Evolutionary conservation across 2,329 filamentous ascomycete species (phyloP).

Genomic region (Endocalyx cinctus): DNA sequence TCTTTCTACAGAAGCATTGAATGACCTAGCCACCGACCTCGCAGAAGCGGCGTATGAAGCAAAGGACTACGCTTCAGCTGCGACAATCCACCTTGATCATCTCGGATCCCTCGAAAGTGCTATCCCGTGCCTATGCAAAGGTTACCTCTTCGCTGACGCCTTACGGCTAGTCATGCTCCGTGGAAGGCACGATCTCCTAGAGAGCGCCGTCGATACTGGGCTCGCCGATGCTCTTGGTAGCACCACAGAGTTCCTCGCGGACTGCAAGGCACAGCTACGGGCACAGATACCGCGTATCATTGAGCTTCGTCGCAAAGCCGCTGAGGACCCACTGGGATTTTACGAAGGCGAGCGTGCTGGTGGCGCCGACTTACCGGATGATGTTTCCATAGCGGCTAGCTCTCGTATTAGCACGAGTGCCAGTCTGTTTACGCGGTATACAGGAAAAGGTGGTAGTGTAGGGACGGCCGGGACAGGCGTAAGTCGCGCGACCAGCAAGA

Average conservation of each 20-base stretch:
- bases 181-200: slow-evolving; percentile 57
- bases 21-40: slow-evolving; percentile 66
- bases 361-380: slow-evolving; percentile 75
- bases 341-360: slow-evolving; percentile 70
- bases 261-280: slow-evolving; percentile 80
- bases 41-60: slow-evolving; percentile 76
- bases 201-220: slow-evolving; percentile 66
- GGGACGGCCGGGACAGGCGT: slow-evolving; percentile 70
- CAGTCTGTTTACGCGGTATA: slow-evolving; percentile 92
- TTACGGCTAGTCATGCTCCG: slow-evolving; percentile 67
- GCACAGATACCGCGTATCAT: slow-evolving; percentile 82
- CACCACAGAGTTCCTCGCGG: slow-evolving; percentile 86
- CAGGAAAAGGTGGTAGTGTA: slow-evolving; percentile 59
- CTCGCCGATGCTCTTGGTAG: slow-evolving; percentile 76
- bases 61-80: slow-evolving; percentile 78
- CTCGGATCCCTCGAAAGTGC: slow-evolving; percentile 67
- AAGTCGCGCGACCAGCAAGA: slow-evolving; percentile 79
- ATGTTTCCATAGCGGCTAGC: slow-evolving; percentile 79
- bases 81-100: slow-evolving; percentile 77
- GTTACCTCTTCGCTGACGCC: slow-evolving; percentile 84
- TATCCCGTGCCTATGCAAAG: slow-evolving; percentile 76
- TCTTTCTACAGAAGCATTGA: slow-evolving; percentile 55
- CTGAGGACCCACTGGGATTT: slow-evolving; percentile 81
- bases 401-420: slow-evolving; percentile 77
- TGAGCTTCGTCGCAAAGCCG: slow-evolving; percentile 77